phyloP scores from a whole-genome alignment of 2,329 filamentous ascomycete genomes.

The Thielaviopsis punctulata region DNA sequence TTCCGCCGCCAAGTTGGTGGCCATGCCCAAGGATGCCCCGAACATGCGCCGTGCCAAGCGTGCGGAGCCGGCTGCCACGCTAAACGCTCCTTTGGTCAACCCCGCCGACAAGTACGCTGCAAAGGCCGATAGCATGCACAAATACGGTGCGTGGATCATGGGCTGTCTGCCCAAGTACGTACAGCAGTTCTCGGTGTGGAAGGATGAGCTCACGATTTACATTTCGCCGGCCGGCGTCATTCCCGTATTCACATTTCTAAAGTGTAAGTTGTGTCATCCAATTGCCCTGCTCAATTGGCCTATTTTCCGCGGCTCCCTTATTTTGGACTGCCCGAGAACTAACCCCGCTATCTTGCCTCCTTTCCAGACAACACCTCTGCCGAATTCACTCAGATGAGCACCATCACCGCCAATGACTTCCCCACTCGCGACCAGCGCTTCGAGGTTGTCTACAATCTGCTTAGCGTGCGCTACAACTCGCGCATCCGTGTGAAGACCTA shows the following conservation, averaged over 20 bases:
- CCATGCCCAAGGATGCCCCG: conserved; percentile 40
- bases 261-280: conserved; percentile 33
- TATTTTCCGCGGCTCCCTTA: background rate
- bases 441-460: conserved; percentile 93
- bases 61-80: conserved; percentile 34
- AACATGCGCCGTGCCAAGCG: conserved; percentile 52
- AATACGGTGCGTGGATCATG: conserved; percentile 92
- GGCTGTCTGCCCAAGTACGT: conserved; percentile 94
- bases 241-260: conserved; percentile 85
- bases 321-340: background rate
- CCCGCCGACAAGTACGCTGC: conserved; percentile 83
- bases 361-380: conserved; percentile 73
- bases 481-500: conserved; percentile 98
- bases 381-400: conserved; percentile 85
- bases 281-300: background rate
- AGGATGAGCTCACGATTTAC: conserved; percentile 92
- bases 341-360: conserved; percentile 2
- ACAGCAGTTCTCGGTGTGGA: conserved; percentile 99
- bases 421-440: conserved; percentile 91
- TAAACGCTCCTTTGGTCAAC: conserved; percentile 70
- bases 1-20: conserved; percentile 32
- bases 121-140: conserved; percentile 76
- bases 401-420: conserved; percentile 90
- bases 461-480: conserved; percentile 90
- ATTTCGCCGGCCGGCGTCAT: conserved; percentile 77